Evolutionary conservation across 2,329 filamentous ascomycete species (phyloP), one percentile per base, ranked within the genome.

Genomic region (Diaporthe sp.): DNA sequence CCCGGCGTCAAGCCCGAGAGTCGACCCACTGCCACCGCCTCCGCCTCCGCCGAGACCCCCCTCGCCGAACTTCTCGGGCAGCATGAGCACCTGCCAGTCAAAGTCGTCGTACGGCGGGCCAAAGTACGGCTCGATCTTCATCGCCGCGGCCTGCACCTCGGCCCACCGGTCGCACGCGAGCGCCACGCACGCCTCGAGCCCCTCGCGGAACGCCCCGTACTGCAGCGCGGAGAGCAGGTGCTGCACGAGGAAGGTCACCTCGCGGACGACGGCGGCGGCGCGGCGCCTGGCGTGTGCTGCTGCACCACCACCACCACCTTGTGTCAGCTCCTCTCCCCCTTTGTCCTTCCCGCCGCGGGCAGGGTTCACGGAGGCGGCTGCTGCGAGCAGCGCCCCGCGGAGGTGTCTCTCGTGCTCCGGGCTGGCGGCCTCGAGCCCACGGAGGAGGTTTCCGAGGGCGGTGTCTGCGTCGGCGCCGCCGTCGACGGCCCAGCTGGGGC

Each of bases 51-150:
- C 67, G 22, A 4, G 10, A 66, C 64, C 25, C 55, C 72, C 55
- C 64, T 12, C 17, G 66, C 58, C 68, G 19, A 82, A 80, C 72
- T 15, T 50, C 42, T 81, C 81, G 25, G 80, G 79, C 68, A 83
- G 78, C 71, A 82, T 81, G 54, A 83, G 75, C 5, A 80, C 79
- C 77, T 83, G 81, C 82, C 81, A 83, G 76, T 82, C 82, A 42
- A 79, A 83, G 72, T 82, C 80, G 69, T 83, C 81, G 61, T 80
- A 82, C 0, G 81, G 81, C 9, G 81, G 82, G 3, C 82, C 82
- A 72, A 83, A 83, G 75, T 83, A 83, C 3, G 81, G 81, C 78
- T 83, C 82, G 74, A 83, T 81, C 79, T 83, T 83, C 74, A 81
- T 80, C 4, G 75, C 57, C 6, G 82, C 79, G 5, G 77, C 42